A percentile compares a stretch with the other conserved stretches of the same genome.
Evolutionary conservation across 345 rosid species (phyloP).

Genomic region (Pistacia atlantica): DNA sequence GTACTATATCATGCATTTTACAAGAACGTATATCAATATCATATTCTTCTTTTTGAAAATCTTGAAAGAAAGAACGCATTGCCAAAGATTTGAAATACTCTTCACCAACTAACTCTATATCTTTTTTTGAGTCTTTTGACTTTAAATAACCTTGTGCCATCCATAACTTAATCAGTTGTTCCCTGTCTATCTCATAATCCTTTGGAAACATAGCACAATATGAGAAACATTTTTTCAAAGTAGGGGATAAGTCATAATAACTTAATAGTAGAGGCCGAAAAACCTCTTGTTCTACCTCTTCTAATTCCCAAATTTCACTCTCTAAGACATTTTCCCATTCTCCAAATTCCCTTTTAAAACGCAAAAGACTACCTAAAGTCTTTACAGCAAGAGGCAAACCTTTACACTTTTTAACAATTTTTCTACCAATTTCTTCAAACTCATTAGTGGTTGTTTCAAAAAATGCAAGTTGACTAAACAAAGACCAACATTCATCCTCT

Average conservation of each 20-base stretch:
- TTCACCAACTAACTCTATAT: not conserved
- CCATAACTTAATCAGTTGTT: not conserved
- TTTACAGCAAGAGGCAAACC: too few relatives aligned
- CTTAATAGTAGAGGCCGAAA: too few relatives aligned
- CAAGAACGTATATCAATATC: not conserved
- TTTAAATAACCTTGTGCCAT: conserved; percentile 6
- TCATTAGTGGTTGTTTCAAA: too few relatives aligned
- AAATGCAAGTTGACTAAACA: too few relatives aligned
- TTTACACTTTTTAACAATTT: too few relatives aligned
- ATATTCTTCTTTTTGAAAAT: not conserved
- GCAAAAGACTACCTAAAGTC: too few relatives aligned
- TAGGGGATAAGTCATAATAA: too few relatives aligned
- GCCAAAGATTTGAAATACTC: not conserved
- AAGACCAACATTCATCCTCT: too few relatives aligned
- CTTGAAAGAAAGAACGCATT: not conserved
- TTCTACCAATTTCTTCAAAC: too few relatives aligned
- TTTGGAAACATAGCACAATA: not conserved
- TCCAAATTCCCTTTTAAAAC: not conserved
- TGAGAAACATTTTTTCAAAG: too few relatives aligned
- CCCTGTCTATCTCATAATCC: too few relatives aligned
- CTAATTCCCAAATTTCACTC: not conserved
- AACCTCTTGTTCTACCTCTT: not conserved
- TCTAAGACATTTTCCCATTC: not conserved
- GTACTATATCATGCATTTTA: conserved; percentile 11
- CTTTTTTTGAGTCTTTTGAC: too few relatives aligned